Evolutionary conservation across 495 filamentous ascomycete species (phyloP), one percentile per base, ranked within the genome.

Genomic region (Bombardia bombarda): DNA sequence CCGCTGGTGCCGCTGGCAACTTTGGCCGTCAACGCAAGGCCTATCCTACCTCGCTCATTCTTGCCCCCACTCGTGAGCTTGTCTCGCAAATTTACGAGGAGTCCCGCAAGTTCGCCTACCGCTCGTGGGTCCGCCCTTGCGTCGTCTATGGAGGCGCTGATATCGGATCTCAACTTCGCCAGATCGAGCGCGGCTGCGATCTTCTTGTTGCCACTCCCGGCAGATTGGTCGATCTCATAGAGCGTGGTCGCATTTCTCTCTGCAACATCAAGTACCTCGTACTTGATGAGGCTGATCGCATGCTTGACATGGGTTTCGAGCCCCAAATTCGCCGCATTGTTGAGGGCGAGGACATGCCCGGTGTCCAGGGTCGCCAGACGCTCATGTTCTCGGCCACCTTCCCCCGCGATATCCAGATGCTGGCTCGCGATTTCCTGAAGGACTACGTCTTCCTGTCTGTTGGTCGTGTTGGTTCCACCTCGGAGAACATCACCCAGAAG

Each of bases 241-340:
- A 97, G 75, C 87, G 93, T 72, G 92, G 93, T 51, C 90, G 92
- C 61, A 96, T 98, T 63, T 95, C 90, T 10, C 80, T 96, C 28
- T 73, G 79, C 50, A 95, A 92, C 72, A 96, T 97, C 79, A 96
- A 95, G 70, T 98, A 96, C 59, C 75, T 98, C n/a, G 86, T 98
- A 51, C 84, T 98, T 28, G 92, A 98, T 55, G 92, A 98, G 76
- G 92, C 92, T 65, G 92, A 98, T 73, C 93, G 93, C 65, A 97
- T 98, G 92, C 72, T 98, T 77, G 92, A 98, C 73, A 97, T 98
- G 92, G 92, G 92, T 84, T 98, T 98, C 76, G 92, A 98, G 74
- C 92, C 92, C 55, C 92, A 98, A 68, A 96, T 98, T 63, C 90
- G 92, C 51, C 84, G 92, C 52, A 97, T 98, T 54, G 90, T 98